Conservation (phyloP, 2,329 filamentous ascomycete genomes). For the Gyromitra esculenta region DNA sequence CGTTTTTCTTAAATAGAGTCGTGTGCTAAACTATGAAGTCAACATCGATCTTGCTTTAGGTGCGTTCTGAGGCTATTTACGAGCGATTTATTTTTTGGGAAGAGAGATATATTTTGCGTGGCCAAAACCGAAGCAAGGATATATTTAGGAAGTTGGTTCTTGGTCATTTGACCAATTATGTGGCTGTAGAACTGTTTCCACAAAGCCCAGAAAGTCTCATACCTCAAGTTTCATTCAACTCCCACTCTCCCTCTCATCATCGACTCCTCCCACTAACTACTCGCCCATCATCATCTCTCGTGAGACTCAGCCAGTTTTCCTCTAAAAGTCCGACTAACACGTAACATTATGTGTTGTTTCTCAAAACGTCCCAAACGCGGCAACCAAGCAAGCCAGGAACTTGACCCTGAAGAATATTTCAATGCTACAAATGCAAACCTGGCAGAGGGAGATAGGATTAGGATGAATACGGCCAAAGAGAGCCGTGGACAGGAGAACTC, state of each 20-base stretch:
- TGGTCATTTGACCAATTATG: not conserved
- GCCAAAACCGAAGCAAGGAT: not conserved
- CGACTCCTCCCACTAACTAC: not conserved
- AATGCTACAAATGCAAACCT: not conserved
- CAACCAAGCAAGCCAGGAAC: not conserved
- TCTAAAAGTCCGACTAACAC: not conserved
- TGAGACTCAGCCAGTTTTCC: not conserved
- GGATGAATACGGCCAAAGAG: not conserved
- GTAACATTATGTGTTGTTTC: constrained; percentile 13
- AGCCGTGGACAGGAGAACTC: not conserved
- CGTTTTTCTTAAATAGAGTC: not conserved
- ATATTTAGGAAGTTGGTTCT: not conserved
- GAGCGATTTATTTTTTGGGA: not conserved
- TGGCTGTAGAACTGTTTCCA: not conserved
- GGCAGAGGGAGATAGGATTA: not conserved
- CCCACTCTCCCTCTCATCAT: not conserved
- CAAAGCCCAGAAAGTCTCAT: not conserved
- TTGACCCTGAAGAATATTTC: not conserved
- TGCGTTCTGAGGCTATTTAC: too few species aligned
- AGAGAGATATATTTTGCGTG: not conserved
- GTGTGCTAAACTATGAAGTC: not conserved
- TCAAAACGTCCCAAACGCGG: not conserved
- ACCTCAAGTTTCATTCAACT: not conserved
- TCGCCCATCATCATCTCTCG: not conserved
- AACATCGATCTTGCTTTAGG: too few species aligned